phyloP scores from a whole-genome alignment of 352 stramenopile genomes.

The Globisporangium orthogonon region DNA sequence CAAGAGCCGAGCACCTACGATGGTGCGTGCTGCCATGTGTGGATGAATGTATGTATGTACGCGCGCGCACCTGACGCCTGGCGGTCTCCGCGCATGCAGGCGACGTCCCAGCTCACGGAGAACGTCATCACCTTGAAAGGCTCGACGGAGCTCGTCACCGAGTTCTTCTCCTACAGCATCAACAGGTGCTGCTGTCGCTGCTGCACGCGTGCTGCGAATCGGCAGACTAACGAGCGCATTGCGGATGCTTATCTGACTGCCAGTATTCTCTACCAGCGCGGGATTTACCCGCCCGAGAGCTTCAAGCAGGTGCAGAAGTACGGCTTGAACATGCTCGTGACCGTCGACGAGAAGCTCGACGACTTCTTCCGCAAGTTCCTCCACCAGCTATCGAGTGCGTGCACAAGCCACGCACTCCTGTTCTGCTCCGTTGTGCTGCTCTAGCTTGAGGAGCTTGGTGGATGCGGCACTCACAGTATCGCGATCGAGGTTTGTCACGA shows the following conservation, averaged over 20 bases:
- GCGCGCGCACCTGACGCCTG: too few relatives aligned
- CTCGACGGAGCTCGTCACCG: constrained; percentile 97
- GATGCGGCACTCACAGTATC: neutral
- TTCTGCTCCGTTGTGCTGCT: neutral
- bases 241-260: neutral
- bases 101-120: constrained; percentile 63
- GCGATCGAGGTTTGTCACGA: neutral
- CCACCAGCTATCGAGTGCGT: constrained; percentile 79
- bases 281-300: constrained; percentile 98
- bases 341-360: constrained; percentile 93
- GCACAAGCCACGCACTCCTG: neutral
- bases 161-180: constrained; percentile 99
- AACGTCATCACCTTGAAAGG: constrained; percentile 99
- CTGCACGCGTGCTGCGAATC: neutral
- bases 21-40: neutral
- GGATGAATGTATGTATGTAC: too few relatives aligned
- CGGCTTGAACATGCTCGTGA: constrained; percentile 97
- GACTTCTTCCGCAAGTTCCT: constrained; percentile 95
- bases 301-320: constrained; percentile 98
- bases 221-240: neutral
- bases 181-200: constrained; percentile 78
- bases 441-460: too few relatives aligned
- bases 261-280: constrained; percentile 92
- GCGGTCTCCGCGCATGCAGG: constrained; percentile 18
- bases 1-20: neutral